These are phyloP conservation scores for Gymnopus androsaceus DNA, from an alignment of 1,284 basidiomycete genomes.

Conservation along the genomic window DNA sequence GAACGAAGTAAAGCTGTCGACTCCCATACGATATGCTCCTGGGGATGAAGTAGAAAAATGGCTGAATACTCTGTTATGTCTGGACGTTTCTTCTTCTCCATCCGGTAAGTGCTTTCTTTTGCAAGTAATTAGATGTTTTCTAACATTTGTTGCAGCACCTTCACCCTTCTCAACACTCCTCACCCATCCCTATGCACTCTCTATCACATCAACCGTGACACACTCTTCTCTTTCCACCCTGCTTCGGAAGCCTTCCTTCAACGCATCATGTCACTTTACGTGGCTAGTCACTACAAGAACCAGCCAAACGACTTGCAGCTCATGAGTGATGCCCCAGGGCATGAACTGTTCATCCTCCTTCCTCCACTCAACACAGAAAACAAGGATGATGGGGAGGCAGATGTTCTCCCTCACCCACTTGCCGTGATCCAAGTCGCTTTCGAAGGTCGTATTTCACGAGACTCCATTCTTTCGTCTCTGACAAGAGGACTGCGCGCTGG, in stretches of 20 bases:
- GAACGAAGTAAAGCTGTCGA: slow-evolving; percentile 93
- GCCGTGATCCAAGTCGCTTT: slow-evolving; percentile 95
- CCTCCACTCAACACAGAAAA: slow-evolving; percentile 90
- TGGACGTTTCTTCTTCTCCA: slow-evolving; percentile 78
- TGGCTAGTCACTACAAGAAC: slow-evolving; percentile 98
- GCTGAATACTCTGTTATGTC: slow-evolving; percentile 90
- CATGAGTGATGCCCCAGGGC: slow-evolving; percentile 94
- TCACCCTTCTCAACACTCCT: slow-evolving; percentile 25
- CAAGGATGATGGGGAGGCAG: slow-evolving; percentile 34
- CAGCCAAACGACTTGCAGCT: slow-evolving; percentile 98
- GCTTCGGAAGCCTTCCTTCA: slow-evolving; percentile 97
- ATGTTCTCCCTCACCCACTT: slow-evolving; percentile 81
- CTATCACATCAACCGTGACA: slow-evolving; percentile 95
- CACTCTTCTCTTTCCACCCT: slow-evolving; percentile 96
- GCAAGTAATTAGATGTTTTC: neutral
- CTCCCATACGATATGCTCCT: slow-evolving; percentile 89
- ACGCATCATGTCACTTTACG: slow-evolving; percentile 97
- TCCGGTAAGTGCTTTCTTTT: slow-evolving; percentile 24
- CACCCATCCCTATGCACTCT: slow-evolving; percentile 68
- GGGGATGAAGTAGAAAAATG: slow-evolving; percentile 94
- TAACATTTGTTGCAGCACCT: slow-evolving; percentile 2
- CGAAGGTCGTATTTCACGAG: slow-evolving; percentile 91
- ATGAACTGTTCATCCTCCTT: slow-evolving; percentile 94
- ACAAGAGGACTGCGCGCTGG: slow-evolving; percentile 80
- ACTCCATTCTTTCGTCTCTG: slow-evolving; percentile 85